phyloP scores from a whole-genome alignment of 352 stramenopile genomes.

The Pythium biforme region DNA sequence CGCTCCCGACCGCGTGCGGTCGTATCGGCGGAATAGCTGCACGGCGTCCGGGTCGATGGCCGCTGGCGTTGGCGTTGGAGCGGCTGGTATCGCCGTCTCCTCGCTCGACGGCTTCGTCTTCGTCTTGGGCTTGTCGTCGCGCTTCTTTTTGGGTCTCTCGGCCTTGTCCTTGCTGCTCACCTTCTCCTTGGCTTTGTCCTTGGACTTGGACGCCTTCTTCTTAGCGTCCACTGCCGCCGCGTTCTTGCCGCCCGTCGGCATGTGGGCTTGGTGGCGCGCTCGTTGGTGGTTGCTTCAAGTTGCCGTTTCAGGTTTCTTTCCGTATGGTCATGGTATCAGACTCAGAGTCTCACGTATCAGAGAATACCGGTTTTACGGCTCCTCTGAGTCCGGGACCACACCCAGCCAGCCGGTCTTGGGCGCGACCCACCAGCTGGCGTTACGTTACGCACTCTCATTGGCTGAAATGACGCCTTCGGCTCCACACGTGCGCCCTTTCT shows the following conservation, averaged over 20 bases:
- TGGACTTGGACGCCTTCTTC: slow-evolving; percentile 25
- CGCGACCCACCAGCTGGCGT: slow-evolving; percentile 11
- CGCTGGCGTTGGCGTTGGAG: neutral
- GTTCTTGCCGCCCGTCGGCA: slow-evolving; percentile 9
- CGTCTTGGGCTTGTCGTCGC: neutral
- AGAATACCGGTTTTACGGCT: neutral
- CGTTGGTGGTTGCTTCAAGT: neutral
- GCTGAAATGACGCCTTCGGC: slow-evolving; percentile 3
- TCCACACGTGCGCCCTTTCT: neutral
- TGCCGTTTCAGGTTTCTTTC: slow-evolving; percentile 3
- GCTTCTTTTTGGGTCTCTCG: slow-evolving; percentile 18
- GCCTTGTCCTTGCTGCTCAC: slow-evolving; percentile 27
- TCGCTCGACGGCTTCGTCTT: no score
- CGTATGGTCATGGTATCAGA: no score
- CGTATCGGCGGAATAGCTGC: slow-evolving; percentile 80
- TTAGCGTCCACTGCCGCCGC: slow-evolving; percentile 13
- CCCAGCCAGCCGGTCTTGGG: no score
- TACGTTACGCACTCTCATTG: slow-evolving; percentile 1
- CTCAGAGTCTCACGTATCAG: neutral
- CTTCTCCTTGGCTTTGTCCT: slow-evolving; percentile 20
- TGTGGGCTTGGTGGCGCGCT: neutral
- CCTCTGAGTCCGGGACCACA: neutral
- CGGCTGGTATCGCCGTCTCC: neutral
- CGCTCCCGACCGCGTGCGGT: slow-evolving; percentile 46
- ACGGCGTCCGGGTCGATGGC: slow-evolving; percentile 60